Percentiles rank a stretch among this genome's conserved stretches.
phyloP scores from a whole-genome alignment of 2,329 filamentous ascomycete genomes.

The Fusarium neocosmosporiellum region DNA sequence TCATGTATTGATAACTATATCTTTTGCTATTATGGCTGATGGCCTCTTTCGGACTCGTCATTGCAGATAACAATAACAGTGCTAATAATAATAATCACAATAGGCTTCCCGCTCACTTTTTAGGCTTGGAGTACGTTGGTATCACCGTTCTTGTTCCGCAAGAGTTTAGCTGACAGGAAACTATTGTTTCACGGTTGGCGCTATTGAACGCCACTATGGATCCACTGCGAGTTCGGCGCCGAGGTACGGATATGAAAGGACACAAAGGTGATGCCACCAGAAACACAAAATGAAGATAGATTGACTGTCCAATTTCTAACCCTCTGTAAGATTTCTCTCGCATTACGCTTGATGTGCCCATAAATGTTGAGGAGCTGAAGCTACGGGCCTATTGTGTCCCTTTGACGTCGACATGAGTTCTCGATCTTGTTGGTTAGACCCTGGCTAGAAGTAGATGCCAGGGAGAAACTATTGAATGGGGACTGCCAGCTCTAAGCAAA shows the following conservation, averaged over 20 bases:
- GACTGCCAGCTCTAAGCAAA: neutral
- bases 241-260: neutral
- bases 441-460: neutral
- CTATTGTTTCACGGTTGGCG: neutral
- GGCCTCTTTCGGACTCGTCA: too few species aligned
- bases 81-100: neutral
- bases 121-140: neutral
- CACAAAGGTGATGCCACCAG: neutral
- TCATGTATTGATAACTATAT: too few species aligned
- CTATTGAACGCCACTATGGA: neutral
- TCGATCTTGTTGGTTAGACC: neutral
- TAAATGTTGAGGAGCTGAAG: neutral
- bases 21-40: too few species aligned
- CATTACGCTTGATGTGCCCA: fast-evolving
- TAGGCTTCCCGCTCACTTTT: neutral
- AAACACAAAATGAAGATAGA: neutral
- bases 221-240: neutral
- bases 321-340: too few species aligned
- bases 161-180: neutral
- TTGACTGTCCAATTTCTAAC: too few species aligned
- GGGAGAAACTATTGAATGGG: neutral
- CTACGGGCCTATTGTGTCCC: neutral
- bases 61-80: too few species aligned
- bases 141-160: neutral
- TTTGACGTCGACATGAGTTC: neutral